Evolutionary conservation across 208 protist species (phyloP).

Genomic region (Endotrypanum monterogeii): DNA sequence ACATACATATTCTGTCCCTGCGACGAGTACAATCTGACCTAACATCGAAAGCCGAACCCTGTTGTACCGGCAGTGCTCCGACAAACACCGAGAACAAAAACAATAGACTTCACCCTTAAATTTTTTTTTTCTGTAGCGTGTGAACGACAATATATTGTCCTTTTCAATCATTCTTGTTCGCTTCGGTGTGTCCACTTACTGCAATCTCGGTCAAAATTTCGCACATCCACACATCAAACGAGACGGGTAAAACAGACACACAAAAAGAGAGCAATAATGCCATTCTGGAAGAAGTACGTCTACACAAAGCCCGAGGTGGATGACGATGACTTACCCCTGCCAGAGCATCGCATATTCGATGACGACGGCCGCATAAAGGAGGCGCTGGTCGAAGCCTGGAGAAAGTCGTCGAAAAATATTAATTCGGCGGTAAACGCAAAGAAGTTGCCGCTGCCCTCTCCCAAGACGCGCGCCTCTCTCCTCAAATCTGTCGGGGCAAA

Average conservation of each 20-base stretch:
- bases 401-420: slow-evolving; percentile 5
- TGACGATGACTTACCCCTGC: slow-evolving; percentile 81
- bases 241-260: background rate
- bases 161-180: background rate
- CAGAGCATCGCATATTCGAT: slow-evolving; percentile 85
- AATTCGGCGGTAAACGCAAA: slow-evolving; percentile 25
- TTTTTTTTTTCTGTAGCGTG: too few relatives aligned
- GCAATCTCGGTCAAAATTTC: background rate
- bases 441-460: slow-evolving; percentile 25
- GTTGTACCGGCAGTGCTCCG: background rate
- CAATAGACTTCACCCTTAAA: too few relatives aligned
- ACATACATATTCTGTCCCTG: background rate
- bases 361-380: slow-evolving; percentile 68
- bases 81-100: too few relatives aligned
- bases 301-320: slow-evolving; percentile 75
- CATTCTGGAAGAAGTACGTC: slow-evolving; percentile 75
- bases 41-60: background rate
- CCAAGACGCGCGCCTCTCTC: slow-evolving; percentile 19
- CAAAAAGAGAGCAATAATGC: slow-evolving; percentile 39
- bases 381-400: slow-evolving; percentile 10
- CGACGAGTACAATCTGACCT: background rate
- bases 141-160: too few relatives aligned
- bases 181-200: background rate
- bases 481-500: slow-evolving; percentile 27
- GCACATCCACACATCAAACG: background rate